Evolutionary conservation across 1,284 basidiomycete species (phyloP), one percentile per base, ranked within the genome.

Genomic region (Ceratobasidium sp.): DNA sequence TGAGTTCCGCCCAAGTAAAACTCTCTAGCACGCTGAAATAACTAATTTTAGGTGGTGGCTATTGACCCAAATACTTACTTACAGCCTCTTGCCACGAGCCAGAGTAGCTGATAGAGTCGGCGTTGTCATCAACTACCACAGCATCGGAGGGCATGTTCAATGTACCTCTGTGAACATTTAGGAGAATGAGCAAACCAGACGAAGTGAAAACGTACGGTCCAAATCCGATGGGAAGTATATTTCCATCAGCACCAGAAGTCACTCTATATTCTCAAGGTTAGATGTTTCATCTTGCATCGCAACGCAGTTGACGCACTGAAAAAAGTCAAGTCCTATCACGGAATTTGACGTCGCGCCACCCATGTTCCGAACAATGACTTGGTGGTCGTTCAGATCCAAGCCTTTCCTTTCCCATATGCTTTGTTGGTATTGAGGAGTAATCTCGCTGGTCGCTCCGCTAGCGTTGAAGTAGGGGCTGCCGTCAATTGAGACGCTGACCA

Each of bases 151-250:
- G 58, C 44, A 61, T 61, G 11, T 38, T 21, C 16, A n/a, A 38
- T 30, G 58, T 38, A 2, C 35, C 58, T 6, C 58, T 61, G 13
- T n/a, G n/a, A n/a, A n/a, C n/a, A n/a, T n/a, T n/a, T n/a, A n/a
- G n/a, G n/a, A n/a, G n/a, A n/a, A n/a, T n/a, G 7, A 21, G 7
- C 46, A 18, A 4, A 49, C 16, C 16, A 23, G 16, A n/a, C 9
- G 18, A 38, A 11, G 11, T 49, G 23, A n/a, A n/a, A 1, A 61
- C 58, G 18, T 26, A 61, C 58, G 58, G 58, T 14, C 58, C 58
- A 46, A 16, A 30, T 23, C 16, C 18, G 8, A 7, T 41, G 11
- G 58, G 58, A 1, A 16, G 0, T 43, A 61, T 38, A 18, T 9
- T n/a, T 4, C 43, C 41, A 3, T 26, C 38, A 14, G 16, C 14